A percentile compares a stretch with the other conserved stretches of the same genome.
phyloP scores from a whole-genome alignment of 2,329 filamentous ascomycete species.

The Mycosphaerelloides madeirae region DNA sequence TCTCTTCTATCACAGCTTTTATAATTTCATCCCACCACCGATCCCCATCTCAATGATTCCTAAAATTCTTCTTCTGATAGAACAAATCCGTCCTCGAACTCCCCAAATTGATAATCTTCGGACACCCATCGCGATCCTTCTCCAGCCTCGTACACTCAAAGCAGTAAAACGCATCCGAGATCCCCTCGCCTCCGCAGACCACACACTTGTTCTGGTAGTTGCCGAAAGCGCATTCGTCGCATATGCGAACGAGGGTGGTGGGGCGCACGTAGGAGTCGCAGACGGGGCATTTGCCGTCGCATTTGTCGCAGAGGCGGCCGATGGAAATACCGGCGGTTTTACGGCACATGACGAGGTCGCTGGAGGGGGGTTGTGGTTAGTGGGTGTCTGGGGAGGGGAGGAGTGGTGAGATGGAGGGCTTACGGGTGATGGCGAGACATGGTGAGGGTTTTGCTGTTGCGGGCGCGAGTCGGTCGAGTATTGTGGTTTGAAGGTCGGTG shows the following conservation, averaged over 20 bases:
- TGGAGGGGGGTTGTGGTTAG: slow-evolving; percentile 34
- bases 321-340: slow-evolving; percentile 97
- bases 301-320: slow-evolving; percentile 98
- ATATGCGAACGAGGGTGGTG: slow-evolving; percentile 94
- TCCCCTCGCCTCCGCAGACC: slow-evolving; percentile 95
- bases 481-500: too few relatives aligned
- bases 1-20: too few relatives aligned
- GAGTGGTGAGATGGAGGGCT: slow-evolving; percentile 36
- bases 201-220: slow-evolving; percentile 99
- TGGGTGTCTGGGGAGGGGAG: slow-evolving; percentile 6
- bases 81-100: slow-evolving; percentile 91
- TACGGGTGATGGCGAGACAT: slow-evolving; percentile 96
- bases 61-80: slow-evolving; percentile 68
- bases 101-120: slow-evolving; percentile 98
- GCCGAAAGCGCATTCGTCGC: slow-evolving; percentile 98
- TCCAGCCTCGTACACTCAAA: slow-evolving; percentile 96
- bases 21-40: too few relatives aligned
- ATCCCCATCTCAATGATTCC: slow-evolving; percentile 47
- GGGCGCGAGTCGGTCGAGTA: too few relatives aligned
- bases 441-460: slow-evolving; percentile 24
- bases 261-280: slow-evolving; percentile 99
- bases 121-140: slow-evolving; percentile 95
- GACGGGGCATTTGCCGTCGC: slow-evolving; percentile 97
- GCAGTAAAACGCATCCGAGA: slow-evolving; percentile 98
- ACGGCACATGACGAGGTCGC: slow-evolving; percentile 98